Base-by-base conservation (phyloP, 192 early-diverging fungal genomes). In the Coemansia sp. region DNA sequence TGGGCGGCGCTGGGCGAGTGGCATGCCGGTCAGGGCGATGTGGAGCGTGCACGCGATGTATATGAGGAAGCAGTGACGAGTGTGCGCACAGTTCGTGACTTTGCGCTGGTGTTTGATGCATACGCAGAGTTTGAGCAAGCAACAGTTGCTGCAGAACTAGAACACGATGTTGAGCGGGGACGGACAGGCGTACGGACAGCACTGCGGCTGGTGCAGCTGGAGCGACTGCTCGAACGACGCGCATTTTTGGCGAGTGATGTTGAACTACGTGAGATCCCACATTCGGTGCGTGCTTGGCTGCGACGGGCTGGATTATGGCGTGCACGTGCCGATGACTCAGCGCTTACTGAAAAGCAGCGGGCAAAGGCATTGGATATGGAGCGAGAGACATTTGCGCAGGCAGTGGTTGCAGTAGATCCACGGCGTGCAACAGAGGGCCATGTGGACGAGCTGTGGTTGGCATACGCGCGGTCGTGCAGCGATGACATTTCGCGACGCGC, bases 231-330 rank as follows among this genome's bases (percentile, higher is more conserved):
- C 88, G 89, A 94, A 59, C 86, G 94, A 1, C 88, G 96, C 7
- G 90, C 96, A 10, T 91, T 97, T 70, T 72, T 99, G 37, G 93
- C 95, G 21, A 98, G 90, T 73, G 94, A 96, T 70, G 96, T 99
- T 0, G 69, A 93, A 51, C 72, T 99, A 43, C 79, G 94, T 29
- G 92, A 95, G 70, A 95, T 92, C 65, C 93, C 93, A 7, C 88
- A 95, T 66, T 93, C 90, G 59, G 94, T 95, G 21, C 64, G 85
- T 49, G 92, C 95, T 64, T 99, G 97, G 97, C 85, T 94, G 71
- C 88, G 89, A 62, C 89, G 97, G 6, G 92, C 86, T 0, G 71
- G 85, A 48, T 81, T 96, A 37, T 92, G 85, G 83, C 41, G 47
- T 17, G 38, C 6, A 17, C 27, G 50, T 5, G 23, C 19, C 7